Evolutionary conservation across 2,329 filamentous ascomycete species (phyloP).

Genomic region (Verticillium zaregamsianum): DNA sequence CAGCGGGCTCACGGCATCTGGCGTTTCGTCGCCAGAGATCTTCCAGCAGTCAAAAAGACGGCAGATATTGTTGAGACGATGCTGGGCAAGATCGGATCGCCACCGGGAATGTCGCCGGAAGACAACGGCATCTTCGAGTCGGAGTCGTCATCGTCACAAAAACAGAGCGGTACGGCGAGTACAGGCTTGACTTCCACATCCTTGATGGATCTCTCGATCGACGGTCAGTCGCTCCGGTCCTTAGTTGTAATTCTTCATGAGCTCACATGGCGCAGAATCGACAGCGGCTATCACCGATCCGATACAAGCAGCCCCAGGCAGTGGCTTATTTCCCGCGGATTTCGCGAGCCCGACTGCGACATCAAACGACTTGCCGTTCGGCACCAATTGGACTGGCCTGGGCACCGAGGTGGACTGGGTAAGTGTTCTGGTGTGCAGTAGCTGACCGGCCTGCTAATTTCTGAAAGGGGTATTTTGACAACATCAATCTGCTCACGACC

Average conservation of each 20-base stretch:
- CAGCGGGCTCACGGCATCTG: conserved; percentile 40
- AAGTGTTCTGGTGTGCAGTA: conserved; percentile 11
- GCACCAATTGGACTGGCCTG: conserved; percentile 30
- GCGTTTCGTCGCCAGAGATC: conserved; percentile 30
- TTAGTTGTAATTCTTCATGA: background rate
- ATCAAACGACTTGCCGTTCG: conserved; percentile 21
- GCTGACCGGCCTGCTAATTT: background rate
- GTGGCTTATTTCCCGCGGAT: conserved; percentile 11
- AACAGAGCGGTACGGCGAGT: background rate
- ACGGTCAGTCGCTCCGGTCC: background rate
- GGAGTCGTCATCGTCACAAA: conserved; percentile 13
- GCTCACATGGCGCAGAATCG: background rate
- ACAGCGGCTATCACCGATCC: background rate
- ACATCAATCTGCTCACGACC: background rate
- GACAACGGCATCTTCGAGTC: conserved; percentile 7
- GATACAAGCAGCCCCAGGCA: conserved; percentile 8
- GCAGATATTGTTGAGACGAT: conserved; percentile 40
- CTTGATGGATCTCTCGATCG: background rate
- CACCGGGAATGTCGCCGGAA: conserved; percentile 16
- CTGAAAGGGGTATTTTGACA: background rate
- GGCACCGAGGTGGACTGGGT: conserved; percentile 34
- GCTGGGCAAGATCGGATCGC: conserved; percentile 34
- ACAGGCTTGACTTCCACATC: background rate
- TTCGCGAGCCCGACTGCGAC: conserved; percentile 12
- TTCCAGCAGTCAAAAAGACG: conserved; percentile 40